Conservation (phyloP, 306 rosid genomes). For the Cicer chorassanicum region DNA sequence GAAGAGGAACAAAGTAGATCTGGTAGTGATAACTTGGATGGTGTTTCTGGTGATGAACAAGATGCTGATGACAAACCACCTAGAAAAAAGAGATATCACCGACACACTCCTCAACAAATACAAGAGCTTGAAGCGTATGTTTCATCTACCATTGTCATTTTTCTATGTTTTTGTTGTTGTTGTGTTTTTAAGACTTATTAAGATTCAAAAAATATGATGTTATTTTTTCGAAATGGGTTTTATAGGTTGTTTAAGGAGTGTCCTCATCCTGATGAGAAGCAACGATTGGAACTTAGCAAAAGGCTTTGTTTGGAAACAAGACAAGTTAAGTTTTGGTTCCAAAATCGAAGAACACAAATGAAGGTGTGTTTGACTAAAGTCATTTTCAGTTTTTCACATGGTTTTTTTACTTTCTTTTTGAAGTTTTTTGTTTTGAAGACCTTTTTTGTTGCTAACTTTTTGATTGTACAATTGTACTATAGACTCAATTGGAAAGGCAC, state of each 20-base stretch:
- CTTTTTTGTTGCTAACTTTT: constrained; percentile 11
- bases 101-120: constrained; percentile 97
- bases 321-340: constrained; percentile 98
- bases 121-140: constrained; percentile 94
- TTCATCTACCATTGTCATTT: not conserved
- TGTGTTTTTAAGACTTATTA: not conserved
- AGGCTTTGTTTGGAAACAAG: constrained; percentile 83
- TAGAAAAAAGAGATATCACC: constrained; percentile 87
- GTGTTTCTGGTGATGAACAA: constrained; percentile 88
- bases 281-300: constrained; percentile 80
- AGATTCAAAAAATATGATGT: not conserved
- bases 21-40: constrained; percentile 93
- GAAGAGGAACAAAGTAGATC: constrained; percentile 98
- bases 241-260: constrained; percentile 87
- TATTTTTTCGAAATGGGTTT: not conserved
- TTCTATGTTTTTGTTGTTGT: not conserved
- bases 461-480: constrained; percentile 46
- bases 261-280: constrained; percentile 99
- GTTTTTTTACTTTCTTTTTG: not conserved
- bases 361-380: constrained; percentile 57
- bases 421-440: not conserved
- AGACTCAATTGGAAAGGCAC: constrained; percentile 97
- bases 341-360: constrained; percentile 97
- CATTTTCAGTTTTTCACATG: constrained; percentile 29
- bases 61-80: constrained; percentile 86